A percentile compares a stretch with the other conserved stretches of the same genome.
These are phyloP conservation scores for Salvia miltiorrhiza DNA, from an alignment of 257 asterid species.

Conservation along the genomic window DNA sequence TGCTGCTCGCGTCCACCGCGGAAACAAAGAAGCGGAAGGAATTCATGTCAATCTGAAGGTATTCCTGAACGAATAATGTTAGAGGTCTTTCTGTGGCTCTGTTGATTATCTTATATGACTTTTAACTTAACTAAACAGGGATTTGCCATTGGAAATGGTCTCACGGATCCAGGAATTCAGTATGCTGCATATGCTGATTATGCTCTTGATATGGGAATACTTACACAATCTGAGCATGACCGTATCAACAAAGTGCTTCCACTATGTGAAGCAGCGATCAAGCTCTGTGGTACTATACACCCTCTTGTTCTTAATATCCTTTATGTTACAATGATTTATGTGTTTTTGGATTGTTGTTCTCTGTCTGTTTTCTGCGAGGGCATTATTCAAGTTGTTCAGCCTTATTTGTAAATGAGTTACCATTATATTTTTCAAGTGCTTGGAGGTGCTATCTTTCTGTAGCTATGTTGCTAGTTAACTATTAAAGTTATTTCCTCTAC, in stretches of 20 bases:
- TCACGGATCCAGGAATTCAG: conserved; percentile 89
- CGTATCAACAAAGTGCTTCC: conserved; percentile 83
- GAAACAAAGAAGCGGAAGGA: conserved; percentile 85
- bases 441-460: conserved; percentile 12
- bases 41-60: conserved; percentile 82
- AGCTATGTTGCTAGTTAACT: conserved; percentile 18
- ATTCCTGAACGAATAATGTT: conserved; percentile 16
- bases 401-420: not conserved
- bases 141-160: conserved; percentile 94
- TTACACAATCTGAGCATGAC: conserved; percentile 61
- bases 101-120: conserved; percentile 22
- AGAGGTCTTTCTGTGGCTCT: not conserved
- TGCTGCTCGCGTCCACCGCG: conserved; percentile 84
- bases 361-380: not conserved
- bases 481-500: conserved; percentile 10
- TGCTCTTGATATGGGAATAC: conserved; percentile 82
- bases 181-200: conserved; percentile 89
- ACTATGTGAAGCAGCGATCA: conserved; percentile 69
- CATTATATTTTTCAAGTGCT: not conserved
- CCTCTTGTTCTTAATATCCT: not conserved
- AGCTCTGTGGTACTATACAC: conserved; percentile 69
- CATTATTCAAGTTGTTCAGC: conserved; percentile 6
- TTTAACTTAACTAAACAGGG: conserved; percentile 54
- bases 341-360: not conserved
- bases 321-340: not conserved